phyloP scores from a whole-genome alignment of 2,329 filamentous ascomycete species.

The Fusarium nisikadoi region DNA sequence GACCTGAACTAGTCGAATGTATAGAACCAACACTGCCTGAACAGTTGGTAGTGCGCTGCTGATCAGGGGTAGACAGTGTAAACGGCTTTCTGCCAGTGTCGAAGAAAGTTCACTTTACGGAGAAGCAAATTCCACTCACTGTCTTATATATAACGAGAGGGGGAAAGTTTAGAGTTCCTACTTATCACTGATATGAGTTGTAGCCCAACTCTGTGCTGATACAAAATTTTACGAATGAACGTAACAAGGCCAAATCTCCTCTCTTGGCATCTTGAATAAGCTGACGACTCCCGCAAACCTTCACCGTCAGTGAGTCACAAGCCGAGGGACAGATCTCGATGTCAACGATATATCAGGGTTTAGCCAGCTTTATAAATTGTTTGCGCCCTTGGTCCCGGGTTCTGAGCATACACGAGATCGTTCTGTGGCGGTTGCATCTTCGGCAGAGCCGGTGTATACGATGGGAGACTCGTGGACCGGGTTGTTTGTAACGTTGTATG shows the following conservation, averaged over 20 bases:
- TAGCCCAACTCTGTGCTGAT: background rate
- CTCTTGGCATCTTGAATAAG: background rate
- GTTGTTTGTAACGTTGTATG: background rate
- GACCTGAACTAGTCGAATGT: background rate
- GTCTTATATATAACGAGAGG: background rate
- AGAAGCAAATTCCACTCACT: background rate
- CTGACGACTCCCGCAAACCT: conserved; percentile 13
- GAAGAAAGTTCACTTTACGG: background rate
- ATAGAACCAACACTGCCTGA: background rate
- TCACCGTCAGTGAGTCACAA: conserved; percentile 22
- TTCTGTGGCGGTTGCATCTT: conserved; percentile 7
- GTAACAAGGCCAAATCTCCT: background rate
- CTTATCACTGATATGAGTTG: background rate
- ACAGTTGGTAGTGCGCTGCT: background rate
- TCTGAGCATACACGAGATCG: background rate
- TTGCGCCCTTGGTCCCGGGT: conserved; percentile 9
- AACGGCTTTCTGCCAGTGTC: background rate
- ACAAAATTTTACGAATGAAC: background rate
- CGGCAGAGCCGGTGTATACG: conserved; percentile 13
- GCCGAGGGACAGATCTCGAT: conserved; percentile 25
- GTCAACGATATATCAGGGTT: background rate
- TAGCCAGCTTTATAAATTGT: background rate
- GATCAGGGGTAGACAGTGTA: background rate
- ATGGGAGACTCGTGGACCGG: conserved; percentile 9
- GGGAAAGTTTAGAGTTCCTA: background rate